A percentile compares a stretch with the other conserved stretches of the same genome.
Conservation (phyloP, 2,329 filamentous ascomycete genomes). For the Beauveria varroae region DNA sequence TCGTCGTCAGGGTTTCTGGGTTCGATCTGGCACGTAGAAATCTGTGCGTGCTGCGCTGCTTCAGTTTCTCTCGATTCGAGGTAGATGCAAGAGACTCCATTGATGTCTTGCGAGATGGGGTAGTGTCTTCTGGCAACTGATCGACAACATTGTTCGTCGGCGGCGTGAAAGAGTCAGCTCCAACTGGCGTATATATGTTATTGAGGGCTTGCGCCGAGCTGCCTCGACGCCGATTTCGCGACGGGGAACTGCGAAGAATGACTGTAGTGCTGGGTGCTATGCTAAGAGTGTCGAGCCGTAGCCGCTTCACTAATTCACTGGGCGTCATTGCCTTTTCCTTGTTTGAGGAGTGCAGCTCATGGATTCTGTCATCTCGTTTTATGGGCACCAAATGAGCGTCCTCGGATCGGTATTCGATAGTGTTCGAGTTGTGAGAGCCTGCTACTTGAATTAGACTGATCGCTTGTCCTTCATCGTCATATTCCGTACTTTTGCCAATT, state of each 20-base stretch:
- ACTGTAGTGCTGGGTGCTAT: conserved; percentile 22
- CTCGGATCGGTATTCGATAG: conserved; percentile 12
- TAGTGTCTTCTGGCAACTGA: neutral
- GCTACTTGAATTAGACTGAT: neutral
- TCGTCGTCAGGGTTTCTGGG: conserved; percentile 28
- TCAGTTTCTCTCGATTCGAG: neutral
- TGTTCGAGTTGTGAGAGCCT: conserved; percentile 20
- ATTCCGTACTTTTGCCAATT: conserved; percentile 20
- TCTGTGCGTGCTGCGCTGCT: neutral
- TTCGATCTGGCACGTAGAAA: conserved; percentile 26
- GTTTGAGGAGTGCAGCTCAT: neutral
- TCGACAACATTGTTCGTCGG: neutral
- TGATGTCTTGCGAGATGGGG: neutral
- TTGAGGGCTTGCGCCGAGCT: conserved; percentile 21
- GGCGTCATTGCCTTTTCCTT: conserved; percentile 17
- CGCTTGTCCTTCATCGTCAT: too few relatives aligned
- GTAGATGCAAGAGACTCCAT: neutral
- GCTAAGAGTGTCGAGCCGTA: conserved; percentile 20
- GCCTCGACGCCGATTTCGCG: conserved; percentile 13
- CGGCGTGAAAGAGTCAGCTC: conserved; percentile 2
- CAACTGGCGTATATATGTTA: conserved; percentile 1
- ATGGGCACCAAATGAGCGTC: neutral
- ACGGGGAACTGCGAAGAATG: conserved; percentile 18
- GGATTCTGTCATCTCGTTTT: conserved; percentile 2
- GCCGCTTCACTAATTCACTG: conserved; percentile 20